These are phyloP conservation scores for Tanacetum coccineum DNA, from an alignment of 129 eudicot species.

Conservation along the genomic window DNA sequence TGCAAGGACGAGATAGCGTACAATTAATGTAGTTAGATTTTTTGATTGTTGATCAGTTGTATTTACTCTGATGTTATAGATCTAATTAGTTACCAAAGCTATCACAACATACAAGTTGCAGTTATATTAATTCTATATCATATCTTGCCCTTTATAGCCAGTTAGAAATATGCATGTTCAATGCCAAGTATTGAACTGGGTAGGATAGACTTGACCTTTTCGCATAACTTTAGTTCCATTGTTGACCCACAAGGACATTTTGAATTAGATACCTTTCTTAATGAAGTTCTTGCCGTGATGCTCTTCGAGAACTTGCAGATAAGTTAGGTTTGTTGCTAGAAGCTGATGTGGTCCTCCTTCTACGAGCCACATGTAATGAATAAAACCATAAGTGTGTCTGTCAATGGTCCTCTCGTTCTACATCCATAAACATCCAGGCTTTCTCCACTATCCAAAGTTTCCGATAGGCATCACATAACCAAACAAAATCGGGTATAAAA, in stretches of 20 bases:
- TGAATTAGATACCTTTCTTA: conserved; percentile 12
- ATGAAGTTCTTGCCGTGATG: conserved; percentile 8
- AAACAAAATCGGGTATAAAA: conserved; percentile 30
- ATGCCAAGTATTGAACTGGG: neutral
- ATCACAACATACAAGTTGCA: too few relatives aligned
- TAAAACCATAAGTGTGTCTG: conserved; percentile 15
- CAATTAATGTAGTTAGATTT: neutral
- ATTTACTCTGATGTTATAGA: neutral
- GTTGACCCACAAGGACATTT: neutral
- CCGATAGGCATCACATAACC: conserved; percentile 26
- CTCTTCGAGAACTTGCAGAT: conserved; percentile 9
- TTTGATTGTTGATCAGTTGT: too few relatives aligned
- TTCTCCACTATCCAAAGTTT: conserved; percentile 25
- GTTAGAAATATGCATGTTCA: neutral
- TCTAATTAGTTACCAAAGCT: neutral
- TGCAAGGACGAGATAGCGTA: too few relatives aligned
- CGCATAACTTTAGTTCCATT: neutral
- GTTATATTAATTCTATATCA: neutral
- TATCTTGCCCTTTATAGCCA: neutral
- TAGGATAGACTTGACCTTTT: neutral
- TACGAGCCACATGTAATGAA: conserved; percentile 14
- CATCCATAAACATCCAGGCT: conserved; percentile 5
- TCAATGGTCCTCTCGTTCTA: conserved; percentile 12
- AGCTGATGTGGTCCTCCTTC: conserved; percentile 20
- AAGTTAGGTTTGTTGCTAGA: neutral